Evolutionary conservation across 768 basidiomycete genomes (phyloP).

Genomic region (Trametopsis cervina): DNA sequence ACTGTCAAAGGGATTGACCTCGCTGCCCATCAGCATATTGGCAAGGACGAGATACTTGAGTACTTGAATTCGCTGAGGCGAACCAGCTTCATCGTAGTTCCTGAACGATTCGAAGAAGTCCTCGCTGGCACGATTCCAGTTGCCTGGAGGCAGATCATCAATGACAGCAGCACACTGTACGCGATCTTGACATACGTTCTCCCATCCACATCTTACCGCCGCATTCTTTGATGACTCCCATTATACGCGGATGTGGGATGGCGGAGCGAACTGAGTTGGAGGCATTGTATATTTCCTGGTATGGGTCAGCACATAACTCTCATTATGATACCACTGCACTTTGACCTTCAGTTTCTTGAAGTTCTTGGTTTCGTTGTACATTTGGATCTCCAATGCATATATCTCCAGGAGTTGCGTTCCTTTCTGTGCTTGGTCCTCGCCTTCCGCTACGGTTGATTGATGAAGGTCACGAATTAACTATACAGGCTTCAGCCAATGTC

Average conservation of each 20-base stretch:
- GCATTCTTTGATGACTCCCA: slow-evolving; percentile 99
- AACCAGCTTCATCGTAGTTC: slow-evolving; percentile 97
- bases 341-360: slow-evolving; percentile 89
- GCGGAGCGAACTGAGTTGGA: slow-evolving; percentile 89
- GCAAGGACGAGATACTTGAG: slow-evolving; percentile 96
- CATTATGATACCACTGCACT: neutral
- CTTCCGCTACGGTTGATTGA: slow-evolving; percentile 55
- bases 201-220: slow-evolving; percentile 99
- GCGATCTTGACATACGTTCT: slow-evolving; percentile 56
- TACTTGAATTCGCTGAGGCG: slow-evolving; percentile 94
- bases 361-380: slow-evolving; percentile 96
- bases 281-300: slow-evolving; percentile 94
- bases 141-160: slow-evolving; percentile 42
- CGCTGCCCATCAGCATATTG: slow-evolving; percentile 96
- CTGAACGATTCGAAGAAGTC: slow-evolving; percentile 99
- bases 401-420: slow-evolving; percentile 95
- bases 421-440: slow-evolving; percentile 82
- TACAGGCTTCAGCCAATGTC: neutral
- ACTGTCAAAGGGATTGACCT: slow-evolving; percentile 98
- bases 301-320: neutral
- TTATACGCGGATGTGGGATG: slow-evolving; percentile 96
- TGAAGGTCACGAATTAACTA: slow-evolving; percentile 79
- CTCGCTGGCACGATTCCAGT: slow-evolving; percentile 95
- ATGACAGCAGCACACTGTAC: neutral
- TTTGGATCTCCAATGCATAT: slow-evolving; percentile 97